phyloP scores from a whole-genome alignment of 164 flowering plant genomes.

The Protea cynaroides region DNA sequence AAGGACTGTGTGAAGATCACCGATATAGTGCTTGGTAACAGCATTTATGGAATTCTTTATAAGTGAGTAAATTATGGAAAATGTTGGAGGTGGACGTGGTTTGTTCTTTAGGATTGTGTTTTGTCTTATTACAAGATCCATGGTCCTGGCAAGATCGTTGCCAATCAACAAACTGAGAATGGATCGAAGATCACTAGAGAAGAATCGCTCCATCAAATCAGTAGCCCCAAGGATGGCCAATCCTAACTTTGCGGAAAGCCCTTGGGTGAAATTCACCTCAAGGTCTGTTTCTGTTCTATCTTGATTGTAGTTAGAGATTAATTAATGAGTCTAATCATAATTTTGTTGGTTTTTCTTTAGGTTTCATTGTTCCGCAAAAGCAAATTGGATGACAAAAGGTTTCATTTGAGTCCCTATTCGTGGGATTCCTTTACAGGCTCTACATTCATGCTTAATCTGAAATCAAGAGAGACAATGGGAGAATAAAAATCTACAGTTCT shows the following conservation, averaged over 20 bases:
- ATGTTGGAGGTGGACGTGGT: slow-evolving; percentile 95
- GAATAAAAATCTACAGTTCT: too few species aligned
- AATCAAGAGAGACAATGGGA: too few species aligned
- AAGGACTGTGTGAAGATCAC: slow-evolving; percentile 48
- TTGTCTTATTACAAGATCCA: slow-evolving; percentile 64
- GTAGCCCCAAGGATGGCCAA: slow-evolving; percentile 21
- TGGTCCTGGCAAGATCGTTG: slow-evolving; percentile 74
- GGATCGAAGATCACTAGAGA: slow-evolving; percentile 80
- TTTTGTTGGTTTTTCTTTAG: slow-evolving; percentile 20
- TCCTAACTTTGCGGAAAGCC: slow-evolving; percentile 41
- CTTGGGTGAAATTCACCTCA: slow-evolving; percentile 63
- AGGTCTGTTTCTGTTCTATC: slow-evolving; percentile 26
- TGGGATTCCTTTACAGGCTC: too few species aligned
- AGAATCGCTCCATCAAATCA: slow-evolving; percentile 45
- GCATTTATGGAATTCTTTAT: slow-evolving; percentile 62
- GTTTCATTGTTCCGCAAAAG: slow-evolving; percentile 59
- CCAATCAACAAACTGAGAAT: slow-evolving; percentile 62
- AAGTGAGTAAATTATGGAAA: slow-evolving; percentile 99
- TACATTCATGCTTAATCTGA: too few species aligned
- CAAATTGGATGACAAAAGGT: slow-evolving; percentile 64
- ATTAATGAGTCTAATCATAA: too few species aligned
- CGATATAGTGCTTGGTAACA: slow-evolving; percentile 69
- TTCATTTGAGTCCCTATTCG: slow-evolving; percentile 84
- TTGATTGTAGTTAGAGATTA: slow-evolving; percentile 12
- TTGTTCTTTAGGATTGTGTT: slow-evolving; percentile 57